Evolutionary conservation across 169 alveolate genomes (phyloP).

Genomic region (Plasmodium sp.): DNA sequence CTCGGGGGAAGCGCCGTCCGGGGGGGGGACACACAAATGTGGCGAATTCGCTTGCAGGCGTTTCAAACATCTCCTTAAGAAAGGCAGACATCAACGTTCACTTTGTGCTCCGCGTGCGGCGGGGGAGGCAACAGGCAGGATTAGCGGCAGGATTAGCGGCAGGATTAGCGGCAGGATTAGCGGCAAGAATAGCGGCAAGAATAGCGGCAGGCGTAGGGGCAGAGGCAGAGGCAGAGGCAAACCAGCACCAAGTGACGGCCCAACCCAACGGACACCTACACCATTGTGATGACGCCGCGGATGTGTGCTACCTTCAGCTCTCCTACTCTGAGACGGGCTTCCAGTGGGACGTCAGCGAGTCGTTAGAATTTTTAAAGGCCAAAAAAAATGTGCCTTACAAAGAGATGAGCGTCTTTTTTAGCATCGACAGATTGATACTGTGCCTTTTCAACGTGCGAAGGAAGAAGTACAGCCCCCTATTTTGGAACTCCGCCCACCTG

Average conservation of each 20-base stretch:
- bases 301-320: conserved; percentile 7
- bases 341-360: conserved; percentile 39
- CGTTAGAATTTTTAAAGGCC: conserved; percentile 4
- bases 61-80: background rate
- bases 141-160: background rate
- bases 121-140: background rate
- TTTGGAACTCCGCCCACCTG: conserved; percentile 52
- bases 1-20: background rate
- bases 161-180: background rate
- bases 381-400: conserved; percentile 6
- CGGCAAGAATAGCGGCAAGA: background rate
- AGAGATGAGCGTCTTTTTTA: background rate
- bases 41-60: background rate
- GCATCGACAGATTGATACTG: conserved; percentile 34
- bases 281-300: background rate
- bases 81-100: background rate
- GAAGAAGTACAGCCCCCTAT: conserved; percentile 25
- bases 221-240: background rate
- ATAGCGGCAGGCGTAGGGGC: background rate
- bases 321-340: conserved; percentile 17
- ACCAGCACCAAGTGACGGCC: background rate
- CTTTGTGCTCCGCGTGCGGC: background rate
- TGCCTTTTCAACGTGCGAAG: conserved; percentile 30
- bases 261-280: background rate
- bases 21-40: background rate